Evolutionary conservation across 1,139 yeast species (phyloP), one percentile per base, ranked within the genome.

Genomic region (Meyerozyma carpophila): DNA sequence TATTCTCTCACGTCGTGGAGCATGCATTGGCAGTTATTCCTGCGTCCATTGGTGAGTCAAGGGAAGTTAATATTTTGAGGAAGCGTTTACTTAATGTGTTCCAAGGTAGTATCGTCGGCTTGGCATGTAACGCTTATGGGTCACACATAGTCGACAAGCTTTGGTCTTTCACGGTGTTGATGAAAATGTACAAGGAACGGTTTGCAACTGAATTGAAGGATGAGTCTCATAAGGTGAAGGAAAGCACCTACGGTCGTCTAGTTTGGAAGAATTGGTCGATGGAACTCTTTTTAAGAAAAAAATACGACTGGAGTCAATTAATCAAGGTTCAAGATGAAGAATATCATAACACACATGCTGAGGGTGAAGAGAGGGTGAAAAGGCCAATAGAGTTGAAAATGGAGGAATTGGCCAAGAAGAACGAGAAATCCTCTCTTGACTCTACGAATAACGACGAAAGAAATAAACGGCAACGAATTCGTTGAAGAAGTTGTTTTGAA

Each of bases 181-280:
- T 90, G 57, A 88, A 90, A 48, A 80, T 84, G 73, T 87, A 86
- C 64, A 87, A 95, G 54, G 98, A 93, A 57, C 77, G 93, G 50
- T 75, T 93, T 50, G 97, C 95, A 1, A 75, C 77, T 16, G 85
- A 83, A 47, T 68, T 93, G 47, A 59, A 71, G 29, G 71, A 69
- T n/a, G 77, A 82, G 39, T 77, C 83, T 29, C 82, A 79, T 28
- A 75, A 77, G 50, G 85, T 93, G 36, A 90, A 93, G 65, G 88
- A 84, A 50, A 85, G 95, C 59, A 77, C 73, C 21, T 93, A 93
- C 57, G 98, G 98, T 39, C 80, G 85, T 59, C 76, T 82, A 53
- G 98, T 93, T 1, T 93, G 98, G 98, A 87, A 86, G 58, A 93
- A 91, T 61, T 93, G 98, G 98, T 66, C 77, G 28, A 77, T 90